A percentile compares a stretch with the other conserved stretches of the same genome.
Evolutionary conservation across 495 filamentous ascomycete species (phyloP).

Genomic region (Daldinia bambusicola): DNA sequence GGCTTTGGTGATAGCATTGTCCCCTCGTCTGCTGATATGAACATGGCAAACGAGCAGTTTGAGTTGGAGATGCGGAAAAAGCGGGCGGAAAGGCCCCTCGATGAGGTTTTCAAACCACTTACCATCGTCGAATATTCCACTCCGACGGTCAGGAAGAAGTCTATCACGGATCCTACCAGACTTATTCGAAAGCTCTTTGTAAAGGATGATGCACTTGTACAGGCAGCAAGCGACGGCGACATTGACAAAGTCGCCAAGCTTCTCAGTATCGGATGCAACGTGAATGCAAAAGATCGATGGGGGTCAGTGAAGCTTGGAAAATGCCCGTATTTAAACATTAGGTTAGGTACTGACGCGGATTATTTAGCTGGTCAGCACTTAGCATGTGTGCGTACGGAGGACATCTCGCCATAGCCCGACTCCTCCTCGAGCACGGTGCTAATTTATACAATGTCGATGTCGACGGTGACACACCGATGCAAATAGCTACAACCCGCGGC

Average conservation of each 20-base stretch:
- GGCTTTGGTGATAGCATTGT: slow-evolving; percentile 25
- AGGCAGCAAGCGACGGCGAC: slow-evolving; percentile 45
- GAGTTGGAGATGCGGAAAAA: slow-evolving; percentile 36
- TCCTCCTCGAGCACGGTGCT: slow-evolving; percentile 48
- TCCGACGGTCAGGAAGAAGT: slow-evolving; percentile 30
- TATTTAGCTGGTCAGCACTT: slow-evolving; percentile 42
- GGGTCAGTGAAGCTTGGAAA: slow-evolving; percentile 18
- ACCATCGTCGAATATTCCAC: slow-evolving; percentile 15
- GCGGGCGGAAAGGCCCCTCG: slow-evolving; percentile 24
- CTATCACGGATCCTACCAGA: slow-evolving; percentile 18
- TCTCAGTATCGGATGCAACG: slow-evolving; percentile 39
- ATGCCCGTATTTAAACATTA: background rate
- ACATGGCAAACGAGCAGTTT: slow-evolving; percentile 32
- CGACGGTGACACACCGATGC: slow-evolving; percentile 44
- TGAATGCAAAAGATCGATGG: slow-evolving; percentile 45
- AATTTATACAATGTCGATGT: slow-evolving; percentile 48
- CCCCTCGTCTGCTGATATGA: slow-evolving; percentile 32
- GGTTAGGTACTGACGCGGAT: slow-evolving; percentile 22
- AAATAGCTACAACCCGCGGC: slow-evolving; percentile 43
- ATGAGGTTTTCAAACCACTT: slow-evolving; percentile 20
- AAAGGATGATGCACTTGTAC: slow-evolving; percentile 45
- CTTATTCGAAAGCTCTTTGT: slow-evolving; percentile 38
- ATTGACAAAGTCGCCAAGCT: slow-evolving; percentile 40
- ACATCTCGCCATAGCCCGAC: slow-evolving; percentile 35
- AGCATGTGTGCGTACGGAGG: slow-evolving; percentile 47